These are phyloP conservation scores for Neotropicomus parvogracilis DNA, from an alignment of 1,284 basidiomycete genomes.

Conservation along the genomic window DNA sequence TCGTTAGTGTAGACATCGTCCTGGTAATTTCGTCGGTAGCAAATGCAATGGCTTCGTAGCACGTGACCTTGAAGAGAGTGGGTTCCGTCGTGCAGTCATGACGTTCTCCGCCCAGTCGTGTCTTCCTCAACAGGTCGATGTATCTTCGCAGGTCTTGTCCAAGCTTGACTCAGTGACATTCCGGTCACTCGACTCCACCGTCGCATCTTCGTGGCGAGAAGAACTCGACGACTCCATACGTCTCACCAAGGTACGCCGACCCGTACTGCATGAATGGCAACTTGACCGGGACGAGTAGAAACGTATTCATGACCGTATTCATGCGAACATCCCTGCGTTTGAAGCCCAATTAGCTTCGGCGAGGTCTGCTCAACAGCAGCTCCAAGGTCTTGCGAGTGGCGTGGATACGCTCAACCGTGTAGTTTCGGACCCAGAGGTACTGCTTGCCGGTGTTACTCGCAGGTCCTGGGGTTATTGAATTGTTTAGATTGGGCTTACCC, in stretches of 20 bases:
- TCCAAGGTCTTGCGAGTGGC: constrained; percentile 48
- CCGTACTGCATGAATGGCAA: constrained; percentile 1
- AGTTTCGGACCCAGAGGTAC: constrained; percentile 59
- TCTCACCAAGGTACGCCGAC: constrained; percentile 54
- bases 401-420: constrained; percentile 49
- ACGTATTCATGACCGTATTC: constrained; percentile 65
- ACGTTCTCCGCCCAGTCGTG: constrained; percentile 61
- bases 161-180: constrained; percentile 61
- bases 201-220: constrained; percentile 63
- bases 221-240: constrained; percentile 68
- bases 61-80: constrained; percentile 18
- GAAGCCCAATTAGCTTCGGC: constrained; percentile 60
- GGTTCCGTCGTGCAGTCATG: constrained; percentile 39
- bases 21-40: constrained; percentile 25
- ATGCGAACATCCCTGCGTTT: constrained; percentile 58
- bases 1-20: constrained; percentile 28
- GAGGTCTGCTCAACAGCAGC: constrained; percentile 57
- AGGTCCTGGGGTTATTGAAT: constrained; percentile 10
- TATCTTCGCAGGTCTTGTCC: constrained; percentile 63
- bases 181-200: constrained; percentile 52
- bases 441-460: not conserved
- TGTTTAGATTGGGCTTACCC: constrained; percentile 61
- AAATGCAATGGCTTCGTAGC: constrained; percentile 1
- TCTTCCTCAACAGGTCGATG: constrained; percentile 60
- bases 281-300: constrained; percentile 38